phyloP scores from a whole-genome alignment of 192 early-diverging fungal species.

The Fimicolochytrium jonesii region DNA sequence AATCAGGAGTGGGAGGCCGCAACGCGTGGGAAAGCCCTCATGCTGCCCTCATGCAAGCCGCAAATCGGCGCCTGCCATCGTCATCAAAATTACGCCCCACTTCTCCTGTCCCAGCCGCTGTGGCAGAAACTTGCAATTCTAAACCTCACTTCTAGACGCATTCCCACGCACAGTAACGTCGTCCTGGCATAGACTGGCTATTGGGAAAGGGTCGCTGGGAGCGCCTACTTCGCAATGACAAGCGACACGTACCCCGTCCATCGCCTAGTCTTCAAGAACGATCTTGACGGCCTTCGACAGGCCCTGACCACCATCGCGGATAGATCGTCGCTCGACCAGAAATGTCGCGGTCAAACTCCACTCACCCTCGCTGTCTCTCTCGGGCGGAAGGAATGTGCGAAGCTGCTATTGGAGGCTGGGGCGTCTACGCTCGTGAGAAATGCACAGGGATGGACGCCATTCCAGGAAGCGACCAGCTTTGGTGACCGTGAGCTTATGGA shows the following conservation, averaged over 20 bases:
- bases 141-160: background rate
- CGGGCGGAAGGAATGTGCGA: constrained; percentile 27
- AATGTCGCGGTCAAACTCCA: constrained; percentile 44
- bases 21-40: background rate
- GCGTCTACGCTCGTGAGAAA: constrained; percentile 36
- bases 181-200: no score
- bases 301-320: background rate
- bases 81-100: background rate
- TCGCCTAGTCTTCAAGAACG: constrained; percentile 18
- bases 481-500: constrained; percentile 43
- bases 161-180: background rate
- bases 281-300: background rate
- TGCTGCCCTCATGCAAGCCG: background rate
- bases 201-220: no score
- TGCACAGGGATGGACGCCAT: constrained; percentile 42
- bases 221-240: no score
- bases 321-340: constrained; percentile 1
- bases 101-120: background rate
- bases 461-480: constrained; percentile 46
- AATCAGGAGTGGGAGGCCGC: background rate
- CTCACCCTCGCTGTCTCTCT: constrained; percentile 46
- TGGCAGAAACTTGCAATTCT: no score
- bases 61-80: background rate
- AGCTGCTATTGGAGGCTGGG: constrained; percentile 31
- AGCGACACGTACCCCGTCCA: constrained; percentile 12